phyloP scores from a whole-genome alignment of 805 yeast species.

The Kodamaea leandrae region DNA sequence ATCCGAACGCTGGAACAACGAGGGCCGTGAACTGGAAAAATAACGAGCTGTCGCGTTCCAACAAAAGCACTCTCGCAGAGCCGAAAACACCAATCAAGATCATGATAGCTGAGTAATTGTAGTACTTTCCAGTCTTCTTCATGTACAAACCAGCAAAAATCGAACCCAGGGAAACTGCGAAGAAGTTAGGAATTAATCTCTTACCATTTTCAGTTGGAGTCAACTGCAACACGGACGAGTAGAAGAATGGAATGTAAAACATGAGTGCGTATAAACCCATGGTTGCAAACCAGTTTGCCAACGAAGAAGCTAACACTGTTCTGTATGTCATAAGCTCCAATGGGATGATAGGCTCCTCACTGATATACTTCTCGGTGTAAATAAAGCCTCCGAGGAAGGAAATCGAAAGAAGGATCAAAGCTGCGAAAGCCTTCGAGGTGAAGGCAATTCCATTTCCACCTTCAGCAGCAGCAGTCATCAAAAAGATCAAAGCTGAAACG shows the following conservation, averaged over 20 bases:
- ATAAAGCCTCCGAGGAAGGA: conserved; percentile 42
- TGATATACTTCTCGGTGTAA: conserved; percentile 49
- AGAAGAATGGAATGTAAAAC: conserved; percentile 70
- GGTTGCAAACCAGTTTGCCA: conserved; percentile 67
- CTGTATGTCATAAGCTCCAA: conserved; percentile 53
- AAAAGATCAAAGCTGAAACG: conserved; percentile 54
- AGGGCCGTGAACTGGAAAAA: conserved; percentile 44
- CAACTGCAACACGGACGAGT: conserved; percentile 50
- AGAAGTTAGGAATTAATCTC: conserved; percentile 61
- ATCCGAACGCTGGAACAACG: conserved; percentile 60
- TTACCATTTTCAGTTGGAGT: conserved; percentile 57
- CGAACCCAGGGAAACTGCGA: conserved; percentile 68
- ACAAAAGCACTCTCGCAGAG: conserved; percentile 29
- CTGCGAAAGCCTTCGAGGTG: conserved; percentile 40
- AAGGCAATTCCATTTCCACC: conserved; percentile 58
- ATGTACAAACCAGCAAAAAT: conserved; percentile 64
- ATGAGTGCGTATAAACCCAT: conserved; percentile 64
- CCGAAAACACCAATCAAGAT: conserved; percentile 50
- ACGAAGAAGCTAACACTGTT: conserved; percentile 62
- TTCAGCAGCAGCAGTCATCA: conserved; percentile 63
- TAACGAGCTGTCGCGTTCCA: conserved; percentile 29
- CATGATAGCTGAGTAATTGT: conserved; percentile 41
- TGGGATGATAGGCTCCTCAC: conserved; percentile 68
- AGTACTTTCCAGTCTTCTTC: conserved; percentile 65
- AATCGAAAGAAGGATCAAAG: conserved; percentile 31